Conservation (phyloP, 176 grass and related monocot species). For the Sorghum bicolor region Sorghum_bicolor_NCBIv3 NC_012870.2:58642001-58642500, state of each 20-base stretch:
- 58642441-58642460: constrained; percentile 16
- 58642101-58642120: constrained; percentile 78
- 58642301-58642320: constrained; percentile 53
- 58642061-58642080: constrained; percentile 84
- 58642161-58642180: constrained; percentile 55
- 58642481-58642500: not conserved
- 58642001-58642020: constrained; percentile 69
- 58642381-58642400: constrained; percentile 14
- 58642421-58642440: constrained; percentile 15
- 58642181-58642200: constrained; percentile 58
- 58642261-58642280: constrained; percentile 2
- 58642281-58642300: not conserved
- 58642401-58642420: not conserved
- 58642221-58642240: constrained; percentile 36
- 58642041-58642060: constrained; percentile 80
- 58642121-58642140: constrained; percentile 43
- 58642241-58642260: constrained; percentile 7
- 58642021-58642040: constrained; percentile 76
- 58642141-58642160: constrained; percentile 19
- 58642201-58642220: constrained; percentile 66
- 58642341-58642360: constrained; percentile 19
- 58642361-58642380: constrained; percentile 19
- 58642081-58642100: constrained; percentile 78
- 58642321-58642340: constrained; percentile 71
- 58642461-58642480: constrained; percentile 2